Base-by-base conservation (phyloP, 495 filamentous ascomycete species). In the Neurospora sp. region DNA sequence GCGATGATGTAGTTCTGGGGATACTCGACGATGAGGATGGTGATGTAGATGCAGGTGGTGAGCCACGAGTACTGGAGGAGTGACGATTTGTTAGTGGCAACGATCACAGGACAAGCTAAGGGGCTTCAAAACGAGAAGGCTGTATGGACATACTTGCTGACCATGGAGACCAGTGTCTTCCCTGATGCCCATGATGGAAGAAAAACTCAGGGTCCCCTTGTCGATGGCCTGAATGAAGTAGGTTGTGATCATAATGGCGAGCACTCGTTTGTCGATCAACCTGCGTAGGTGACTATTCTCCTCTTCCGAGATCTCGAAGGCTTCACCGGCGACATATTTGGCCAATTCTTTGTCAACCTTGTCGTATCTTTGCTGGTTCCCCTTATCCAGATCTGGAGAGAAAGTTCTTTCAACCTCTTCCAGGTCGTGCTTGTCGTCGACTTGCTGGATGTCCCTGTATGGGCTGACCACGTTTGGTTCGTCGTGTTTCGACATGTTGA, bases 221-320 rank as follows among this genome's bases (percentile, higher is more conserved):
- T 91, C 89, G 40, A 93, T 83, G n/a, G 90, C 89, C 70, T 93
- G 91, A 3, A 92, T 79, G 76, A 93, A 93, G 78, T 92, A 93
- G 9, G 87, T 88, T 12, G 82, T 75, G 61, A 88, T 81, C 86
- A 89, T 88, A 71, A 89, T 79, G 12, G 79, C 76, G 31, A 89
- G 75, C 16, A 88, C 79, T 27, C 85, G 80, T 68, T 77, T 82
- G 70, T 88, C 85, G 59, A 89, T 85, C 74, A 87, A 66, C 31
- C 75, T 81, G 42, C 85, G 86, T 37, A 89, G 82, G 4, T 87
- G 83, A 42, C 79, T 83, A 74, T 87, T 87, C 39, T 88, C 87
- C 41, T 82, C 86, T 20, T 84, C 80, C 12, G 86, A 84, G 72
- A 93, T 87, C 3, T 86, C 80, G 40, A 90, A 79, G 5, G 75